Evolutionary conservation across 345 rosid genomes (phyloP).

Genomic region (Anacardium occidentale): DNA sequence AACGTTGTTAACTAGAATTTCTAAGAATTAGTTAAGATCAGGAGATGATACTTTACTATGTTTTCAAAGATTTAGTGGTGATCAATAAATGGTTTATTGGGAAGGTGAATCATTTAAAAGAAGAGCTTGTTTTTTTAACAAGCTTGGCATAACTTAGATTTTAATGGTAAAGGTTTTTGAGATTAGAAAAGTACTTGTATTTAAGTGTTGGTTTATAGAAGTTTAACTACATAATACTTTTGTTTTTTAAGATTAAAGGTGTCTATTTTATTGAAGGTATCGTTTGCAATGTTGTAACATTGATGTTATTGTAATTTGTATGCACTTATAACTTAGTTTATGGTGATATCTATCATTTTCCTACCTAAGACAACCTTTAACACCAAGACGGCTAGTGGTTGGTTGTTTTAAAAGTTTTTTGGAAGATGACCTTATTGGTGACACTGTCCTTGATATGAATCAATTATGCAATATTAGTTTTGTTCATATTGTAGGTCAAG

Average conservation of each 20-base stretch:
- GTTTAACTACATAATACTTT: background rate
- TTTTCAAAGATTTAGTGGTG: background rate
- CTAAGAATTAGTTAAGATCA: no score
- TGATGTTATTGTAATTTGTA: no score
- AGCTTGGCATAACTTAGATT: background rate
- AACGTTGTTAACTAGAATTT: no score
- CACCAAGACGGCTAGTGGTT: background rate
- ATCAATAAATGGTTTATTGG: background rate
- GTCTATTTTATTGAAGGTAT: background rate
- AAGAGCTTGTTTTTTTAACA: background rate
- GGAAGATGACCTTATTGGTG: background rate
- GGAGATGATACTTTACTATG: no score
- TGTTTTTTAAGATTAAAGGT: background rate
- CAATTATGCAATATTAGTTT: constrained; percentile 11
- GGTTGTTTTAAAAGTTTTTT: background rate
- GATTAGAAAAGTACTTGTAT: background rate
- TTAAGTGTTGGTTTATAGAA: background rate
- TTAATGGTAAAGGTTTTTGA: background rate
- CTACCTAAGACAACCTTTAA: background rate
- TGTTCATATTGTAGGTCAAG: constrained; percentile 57
- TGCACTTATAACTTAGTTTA: no score
- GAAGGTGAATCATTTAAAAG: background rate
- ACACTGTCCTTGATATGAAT: background rate
- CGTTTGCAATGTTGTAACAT: no score
- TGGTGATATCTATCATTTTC: no score